Evolutionary conservation across 192 early-diverging fungal species (phyloP), one percentile per base, ranked within the genome.

Genomic region (Coemansia sp.): DNA sequence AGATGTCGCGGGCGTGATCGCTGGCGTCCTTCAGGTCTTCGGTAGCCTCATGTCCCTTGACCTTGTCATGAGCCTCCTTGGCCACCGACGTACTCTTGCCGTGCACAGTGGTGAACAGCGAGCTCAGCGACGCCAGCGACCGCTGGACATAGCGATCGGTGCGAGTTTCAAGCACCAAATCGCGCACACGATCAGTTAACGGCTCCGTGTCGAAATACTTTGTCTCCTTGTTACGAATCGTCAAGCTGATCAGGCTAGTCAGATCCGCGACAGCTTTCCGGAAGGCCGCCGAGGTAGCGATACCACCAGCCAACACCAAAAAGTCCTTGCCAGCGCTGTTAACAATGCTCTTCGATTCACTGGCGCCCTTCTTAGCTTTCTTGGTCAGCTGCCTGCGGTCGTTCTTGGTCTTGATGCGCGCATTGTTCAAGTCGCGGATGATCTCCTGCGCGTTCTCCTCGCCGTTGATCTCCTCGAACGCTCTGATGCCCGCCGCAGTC

Each of bases 381-480:
- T 59, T 37, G 0, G 60, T n/a, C 26, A 79, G 59, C 58, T 60
- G 43, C 43, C 74, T 74, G 77, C 77, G 77, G 34, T 79, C 77
- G 31, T 74, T 72, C 6, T 45, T 31, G 9, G 72, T 74, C 58
- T 71, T 64, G 26, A 40, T 74, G 68, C 77, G 72, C 35, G 48
- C 53, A 21, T 60, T 68, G 59, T 74, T 67, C 38, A 79, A 62
- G 59, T 60, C 63, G 6, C 36, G 16, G 28, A 74, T 51, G 18
- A 79, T 68, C 20, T 13, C 40, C 58, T 79, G 77, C 14, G 48
- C 55, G 37, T 68, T 68, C 37, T 74, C 72, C 1, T 79, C 59
- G 68, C 77, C 71, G 48, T 79, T 79, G 65, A 79, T 65, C 37
- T 74, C 65, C 45, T 79, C 67, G 42, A 79, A 68, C 23, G 70